A percentile compares a stretch with the other conserved stretches of the same genome.
phyloP scores from a whole-genome alignment of 2,329 filamentous ascomycete genomes.

The Xylaria sp. region DNA sequence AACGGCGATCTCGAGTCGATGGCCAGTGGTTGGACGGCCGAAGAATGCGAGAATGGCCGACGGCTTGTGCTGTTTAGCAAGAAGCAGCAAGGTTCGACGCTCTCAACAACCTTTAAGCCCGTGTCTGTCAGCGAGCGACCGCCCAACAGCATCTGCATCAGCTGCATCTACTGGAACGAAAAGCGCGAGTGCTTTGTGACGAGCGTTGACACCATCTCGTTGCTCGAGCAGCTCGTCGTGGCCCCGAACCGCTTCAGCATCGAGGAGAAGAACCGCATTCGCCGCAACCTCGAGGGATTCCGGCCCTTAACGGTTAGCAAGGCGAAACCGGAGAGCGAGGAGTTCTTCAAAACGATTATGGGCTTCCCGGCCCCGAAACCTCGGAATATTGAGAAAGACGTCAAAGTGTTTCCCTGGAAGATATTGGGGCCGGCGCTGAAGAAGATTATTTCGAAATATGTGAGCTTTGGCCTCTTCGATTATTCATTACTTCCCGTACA shows the following conservation, averaged over 20 bases:
- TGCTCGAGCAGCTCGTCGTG: constrained; percentile 90
- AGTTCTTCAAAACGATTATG: constrained; percentile 99
- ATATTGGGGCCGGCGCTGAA: constrained; percentile 84
- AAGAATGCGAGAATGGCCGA: constrained; percentile 79
- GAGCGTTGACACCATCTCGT: constrained; percentile 92
- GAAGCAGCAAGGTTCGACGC: constrained; percentile 79
- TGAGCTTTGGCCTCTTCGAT: constrained; percentile 30
- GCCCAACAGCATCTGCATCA: constrained; percentile 88
- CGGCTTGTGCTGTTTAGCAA: constrained; percentile 89
- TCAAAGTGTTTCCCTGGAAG: constrained; percentile 98
- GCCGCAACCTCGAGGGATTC: constrained; percentile 93
- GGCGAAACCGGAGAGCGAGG: constrained; percentile 87
- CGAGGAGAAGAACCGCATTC: constrained; percentile 97
- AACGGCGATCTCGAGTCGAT: constrained; percentile 84
- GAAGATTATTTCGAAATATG: constrained; percentile 98
- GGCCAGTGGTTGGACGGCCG: constrained; percentile 80
- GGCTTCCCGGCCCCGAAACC: constrained; percentile 94
- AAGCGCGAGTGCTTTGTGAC: constrained; percentile 91
- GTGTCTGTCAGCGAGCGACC: constrained; percentile 80
- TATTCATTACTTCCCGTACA: neutral
- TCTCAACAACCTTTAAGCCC: constrained; percentile 79
- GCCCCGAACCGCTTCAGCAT: constrained; percentile 81
- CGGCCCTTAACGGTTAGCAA: constrained; percentile 93
- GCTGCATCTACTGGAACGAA: constrained; percentile 96
- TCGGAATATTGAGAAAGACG: constrained; percentile 97